phyloP scores from a whole-genome alignment of 2,329 filamentous ascomycete species.

The Aspergillus transmontanensis region DNA sequence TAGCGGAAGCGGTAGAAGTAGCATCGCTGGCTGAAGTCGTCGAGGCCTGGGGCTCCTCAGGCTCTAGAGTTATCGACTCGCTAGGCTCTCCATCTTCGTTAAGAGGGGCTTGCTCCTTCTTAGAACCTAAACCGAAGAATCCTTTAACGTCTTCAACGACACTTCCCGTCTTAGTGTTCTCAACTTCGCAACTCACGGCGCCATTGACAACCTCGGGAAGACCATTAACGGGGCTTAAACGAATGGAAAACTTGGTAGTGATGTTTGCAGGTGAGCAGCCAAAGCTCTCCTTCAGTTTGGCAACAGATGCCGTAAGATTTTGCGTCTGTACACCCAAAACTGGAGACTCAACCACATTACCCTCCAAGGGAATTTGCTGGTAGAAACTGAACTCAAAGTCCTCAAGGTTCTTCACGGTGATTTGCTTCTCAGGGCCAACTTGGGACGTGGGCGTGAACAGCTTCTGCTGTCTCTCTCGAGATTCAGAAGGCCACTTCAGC shows the following conservation, averaged over 20 bases:
- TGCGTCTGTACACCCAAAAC: constrained; percentile 71
- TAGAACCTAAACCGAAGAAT: constrained; percentile 89
- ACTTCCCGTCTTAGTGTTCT: constrained; percentile 73
- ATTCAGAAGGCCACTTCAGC: constrained; percentile 73
- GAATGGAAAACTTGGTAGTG: constrained; percentile 75
- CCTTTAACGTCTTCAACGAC: constrained; percentile 95
- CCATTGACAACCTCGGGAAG: constrained; percentile 77
- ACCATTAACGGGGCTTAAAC: constrained; percentile 71
- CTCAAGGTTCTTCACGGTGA: constrained; percentile 78
- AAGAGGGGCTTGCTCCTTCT: constrained; percentile 77
- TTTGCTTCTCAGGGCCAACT: constrained; percentile 77
- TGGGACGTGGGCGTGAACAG: constrained; percentile 79
- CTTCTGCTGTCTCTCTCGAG: constrained; percentile 75
- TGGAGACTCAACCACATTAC: constrained; percentile 56
- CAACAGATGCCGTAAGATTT: constrained; percentile 84
- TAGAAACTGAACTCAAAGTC: constrained; percentile 82
- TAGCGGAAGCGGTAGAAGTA: constrained; percentile 53
- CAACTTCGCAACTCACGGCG: constrained; percentile 82
- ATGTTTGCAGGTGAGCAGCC: constrained; percentile 77
- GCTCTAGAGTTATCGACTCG: constrained; percentile 50
- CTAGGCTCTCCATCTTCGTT: constrained; percentile 61
- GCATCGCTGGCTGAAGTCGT: constrained; percentile 48
- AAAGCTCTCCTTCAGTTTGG: constrained; percentile 74
- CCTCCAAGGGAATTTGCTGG: constrained; percentile 63
- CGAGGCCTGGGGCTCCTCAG: constrained; percentile 50